Evolutionary conservation across 257 asterid species (phyloP).

Genomic region (Nemophila menziesii): DNA sequence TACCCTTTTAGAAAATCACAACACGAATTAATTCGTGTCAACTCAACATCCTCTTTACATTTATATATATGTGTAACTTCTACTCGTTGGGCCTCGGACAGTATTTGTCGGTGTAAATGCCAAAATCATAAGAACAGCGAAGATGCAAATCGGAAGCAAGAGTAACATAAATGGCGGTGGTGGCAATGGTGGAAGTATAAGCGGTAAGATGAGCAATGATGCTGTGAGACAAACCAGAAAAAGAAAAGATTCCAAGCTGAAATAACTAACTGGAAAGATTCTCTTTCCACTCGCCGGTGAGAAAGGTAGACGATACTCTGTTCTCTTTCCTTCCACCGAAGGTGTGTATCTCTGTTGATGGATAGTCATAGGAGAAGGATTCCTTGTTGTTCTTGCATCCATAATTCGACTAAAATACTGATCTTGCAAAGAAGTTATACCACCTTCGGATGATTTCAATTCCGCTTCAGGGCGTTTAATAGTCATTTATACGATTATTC

Average conservation of each 20-base stretch:
- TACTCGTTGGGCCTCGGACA: no score
- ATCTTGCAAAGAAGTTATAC: slow-evolving; percentile 13
- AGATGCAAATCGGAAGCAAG: slow-evolving; percentile 42
- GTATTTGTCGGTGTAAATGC: slow-evolving; percentile 54
- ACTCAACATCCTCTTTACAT: slow-evolving; percentile 2
- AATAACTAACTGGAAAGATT: slow-evolving; percentile 21
- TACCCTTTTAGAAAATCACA: background rate
- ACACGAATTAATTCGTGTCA: background rate
- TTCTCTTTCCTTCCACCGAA: background rate
- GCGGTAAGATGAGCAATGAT: slow-evolving; percentile 51
- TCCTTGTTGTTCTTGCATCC: slow-evolving; percentile 17
- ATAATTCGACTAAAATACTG: slow-evolving; percentile 19
- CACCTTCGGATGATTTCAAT: slow-evolving; percentile 13
- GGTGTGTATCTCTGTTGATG: slow-evolving; percentile 5
- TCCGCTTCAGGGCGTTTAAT: slow-evolving; percentile 9
- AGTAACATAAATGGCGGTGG: slow-evolving; percentile 72
- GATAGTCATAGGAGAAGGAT: background rate
- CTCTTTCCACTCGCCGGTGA: slow-evolving; percentile 17
- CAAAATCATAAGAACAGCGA: slow-evolving; percentile 45
- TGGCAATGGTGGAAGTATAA: slow-evolving; percentile 65
- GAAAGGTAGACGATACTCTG: slow-evolving; percentile 2
- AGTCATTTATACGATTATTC: slow-evolving; percentile 1
- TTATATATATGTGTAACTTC: slow-evolving; percentile 8
- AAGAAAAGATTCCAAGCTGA: slow-evolving; percentile 40
- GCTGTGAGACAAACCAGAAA: slow-evolving; percentile 45